phyloP scores from a whole-genome alignment of 169 alveolate genomes.

The Neospora caninum region DNA sequence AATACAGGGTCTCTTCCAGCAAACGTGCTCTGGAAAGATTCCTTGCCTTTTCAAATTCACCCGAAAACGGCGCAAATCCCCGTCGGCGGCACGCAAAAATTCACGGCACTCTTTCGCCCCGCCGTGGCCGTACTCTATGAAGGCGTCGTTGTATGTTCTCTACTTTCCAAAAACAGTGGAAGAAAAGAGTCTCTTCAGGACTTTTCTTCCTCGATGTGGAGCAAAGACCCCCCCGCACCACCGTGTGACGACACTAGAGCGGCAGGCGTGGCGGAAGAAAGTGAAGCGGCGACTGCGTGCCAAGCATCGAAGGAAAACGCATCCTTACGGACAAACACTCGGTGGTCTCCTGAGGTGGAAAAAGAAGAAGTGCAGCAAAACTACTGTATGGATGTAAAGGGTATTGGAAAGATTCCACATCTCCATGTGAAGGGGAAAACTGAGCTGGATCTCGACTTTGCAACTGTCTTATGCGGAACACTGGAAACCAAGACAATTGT shows the following conservation, averaged over 20 bases:
- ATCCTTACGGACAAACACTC: not conserved
- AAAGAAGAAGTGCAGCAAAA: not conserved
- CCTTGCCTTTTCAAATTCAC: not conserved
- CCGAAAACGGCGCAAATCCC: not conserved
- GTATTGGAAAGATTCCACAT: slow-evolving; percentile 23
- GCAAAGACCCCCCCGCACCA: not conserved
- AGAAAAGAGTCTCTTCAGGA: not conserved
- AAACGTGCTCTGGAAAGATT: not conserved
- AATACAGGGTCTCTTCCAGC: slow-evolving; percentile 46
- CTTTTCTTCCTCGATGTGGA: not conserved
- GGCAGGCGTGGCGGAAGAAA: no score
- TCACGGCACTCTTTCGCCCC: not conserved
- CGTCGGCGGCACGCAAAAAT: not conserved
- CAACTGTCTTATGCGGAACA: not conserved
- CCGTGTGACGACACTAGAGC: no score
- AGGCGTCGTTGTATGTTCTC: not conserved
- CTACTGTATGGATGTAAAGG: not conserved
- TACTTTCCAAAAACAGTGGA: not conserved
- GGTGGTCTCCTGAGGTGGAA: not conserved
- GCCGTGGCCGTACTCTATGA: not conserved
- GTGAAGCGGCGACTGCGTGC: no score
- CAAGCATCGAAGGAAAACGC: no score
- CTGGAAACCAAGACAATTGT: not conserved
- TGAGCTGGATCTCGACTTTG: not conserved
- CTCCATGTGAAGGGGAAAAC: slow-evolving; percentile 16